Evolutionary conservation across 306 rosid species (phyloP), one percentile per base, ranked within the genome.

Genomic region (Prunus mira): DNA sequence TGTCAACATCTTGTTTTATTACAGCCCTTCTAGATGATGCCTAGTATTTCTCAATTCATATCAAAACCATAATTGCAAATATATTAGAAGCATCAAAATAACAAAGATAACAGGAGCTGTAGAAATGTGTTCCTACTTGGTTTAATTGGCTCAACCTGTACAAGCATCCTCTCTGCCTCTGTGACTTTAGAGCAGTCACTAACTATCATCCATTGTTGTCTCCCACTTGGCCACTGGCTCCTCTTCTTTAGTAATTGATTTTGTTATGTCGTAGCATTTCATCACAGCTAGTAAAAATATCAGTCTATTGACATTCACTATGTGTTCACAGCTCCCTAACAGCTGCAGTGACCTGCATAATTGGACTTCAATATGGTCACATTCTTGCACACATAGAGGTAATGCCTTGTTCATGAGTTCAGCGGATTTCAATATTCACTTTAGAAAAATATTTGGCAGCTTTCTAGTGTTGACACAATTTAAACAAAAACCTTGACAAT

Each of bases 351-450:
- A 85, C 98, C 18, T 91, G 97, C 89, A 90, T 94, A 76, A 81
- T 94, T 84, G 98, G 98, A 78, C 97, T 94, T 76, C 98, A 94
- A 74, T 94, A 87, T 69, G 98, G 98, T 74, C 98, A 94, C 28
- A 72, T 91, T 84, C 96, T 94, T 76, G 89, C 91, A 69, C 88
- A 81, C 80, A 12, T 87, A 70, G 84, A 90, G 98, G 98, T 94
- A 81, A 82, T 74, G 17, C 34, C n/a, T 43, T 7, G 20, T 77
- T 54, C 68, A 30, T 14, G 11, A 64, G 18, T 76, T 38, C 41
- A 14, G 32, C 11, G 49, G 19, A 65, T 41, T 14, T 65, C 65
- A 56, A 49, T 71, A 22, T 54, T 73, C 15, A 60, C 45, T 11
- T 3, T 5, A 7, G 18, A 52, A 43, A 20, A 38, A 3, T 12